These are phyloP conservation scores for Sporothrix euskadiensis DNA, from an alignment of 2,329 filamentous ascomycete species.

Conservation along the genomic window DNA sequence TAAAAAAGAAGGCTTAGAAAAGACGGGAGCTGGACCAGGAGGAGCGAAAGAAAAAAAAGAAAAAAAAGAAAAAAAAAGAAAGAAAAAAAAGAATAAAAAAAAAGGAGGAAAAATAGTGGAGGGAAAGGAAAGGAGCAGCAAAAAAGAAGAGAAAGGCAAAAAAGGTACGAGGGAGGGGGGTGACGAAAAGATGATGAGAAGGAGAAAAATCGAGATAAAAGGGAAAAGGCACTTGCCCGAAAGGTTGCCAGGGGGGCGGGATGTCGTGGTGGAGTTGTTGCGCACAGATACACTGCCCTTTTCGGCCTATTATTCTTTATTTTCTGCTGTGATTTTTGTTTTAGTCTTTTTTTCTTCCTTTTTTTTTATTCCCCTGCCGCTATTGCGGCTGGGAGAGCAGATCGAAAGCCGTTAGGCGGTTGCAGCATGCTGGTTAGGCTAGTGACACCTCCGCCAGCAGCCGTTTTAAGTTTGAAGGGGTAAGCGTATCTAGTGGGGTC, in stretches of 20 bases:
- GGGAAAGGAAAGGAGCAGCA: not conserved
- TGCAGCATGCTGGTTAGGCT: conserved; percentile 29
- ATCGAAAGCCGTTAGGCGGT: conserved; percentile 32
- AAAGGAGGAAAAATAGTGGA: not conserved
- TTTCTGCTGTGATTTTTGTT: conserved; percentile 14
- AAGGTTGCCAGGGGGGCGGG: conserved; percentile 27
- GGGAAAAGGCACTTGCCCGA: conserved; percentile 28
- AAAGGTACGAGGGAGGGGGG: not conserved
- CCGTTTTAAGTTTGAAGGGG: conserved; percentile 33
- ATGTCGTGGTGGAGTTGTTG: conserved; percentile 25
- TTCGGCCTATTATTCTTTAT: conserved; percentile 15
- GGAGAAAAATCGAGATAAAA: conserved; percentile 12
- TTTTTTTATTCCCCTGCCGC: conserved; percentile 21
- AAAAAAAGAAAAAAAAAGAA: not conserved
- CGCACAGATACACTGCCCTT: conserved; percentile 29
- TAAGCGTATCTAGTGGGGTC: conserved; percentile 29
- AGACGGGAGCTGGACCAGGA: not conserved
- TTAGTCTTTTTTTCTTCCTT: conserved; percentile 3
- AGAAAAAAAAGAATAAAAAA: not conserved
- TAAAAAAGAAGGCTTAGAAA: not conserved
- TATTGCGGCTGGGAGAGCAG: conserved; percentile 22
- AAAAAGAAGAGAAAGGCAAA: not conserved
- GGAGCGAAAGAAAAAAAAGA: not conserved
- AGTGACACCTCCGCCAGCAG: conserved; percentile 31
- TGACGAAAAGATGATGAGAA: not conserved